Percentiles rank a stretch among this genome's conserved stretches.
phyloP scores from a whole-genome alignment of 495 filamentous ascomycete genomes.

The Penicillium egyptiacum region DNA sequence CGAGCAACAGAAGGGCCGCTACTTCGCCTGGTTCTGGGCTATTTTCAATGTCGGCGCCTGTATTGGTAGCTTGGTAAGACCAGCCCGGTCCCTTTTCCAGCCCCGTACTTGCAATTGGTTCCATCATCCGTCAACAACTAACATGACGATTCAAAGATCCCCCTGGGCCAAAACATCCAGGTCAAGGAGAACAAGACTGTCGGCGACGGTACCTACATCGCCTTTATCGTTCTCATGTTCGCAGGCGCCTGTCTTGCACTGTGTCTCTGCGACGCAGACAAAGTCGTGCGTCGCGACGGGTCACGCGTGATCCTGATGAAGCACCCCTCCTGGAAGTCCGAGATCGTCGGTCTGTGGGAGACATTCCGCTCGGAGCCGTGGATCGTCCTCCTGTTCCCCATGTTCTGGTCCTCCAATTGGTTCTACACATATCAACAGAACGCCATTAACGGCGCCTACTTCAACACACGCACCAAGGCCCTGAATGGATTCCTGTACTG shows the following conservation, averaged over 20 bases:
- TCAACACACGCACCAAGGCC: conserved; percentile 48
- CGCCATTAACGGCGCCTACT: conserved; percentile 47
- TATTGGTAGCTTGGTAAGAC: conserved; percentile 47
- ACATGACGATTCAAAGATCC: conserved; percentile 16
- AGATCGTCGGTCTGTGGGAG: conserved; percentile 44
- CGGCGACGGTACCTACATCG: conserved; percentile 53
- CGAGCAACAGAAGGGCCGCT: conserved; percentile 49
- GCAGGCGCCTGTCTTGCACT: conserved; percentile 60
- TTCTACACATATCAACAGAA: conserved; percentile 75
- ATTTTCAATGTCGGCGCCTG: conserved; percentile 56
- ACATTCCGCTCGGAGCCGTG: conserved; percentile 38
- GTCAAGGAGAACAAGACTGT: conserved; percentile 39
- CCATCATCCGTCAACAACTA: background rate
- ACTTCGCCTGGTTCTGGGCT: conserved; percentile 54
- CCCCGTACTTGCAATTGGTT: background rate
- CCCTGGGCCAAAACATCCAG: conserved; percentile 49
- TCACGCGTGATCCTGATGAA: conserved; percentile 78
- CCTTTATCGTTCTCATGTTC: conserved; percentile 50
- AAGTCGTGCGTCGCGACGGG: conserved; percentile 74
- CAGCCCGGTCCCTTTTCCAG: background rate
- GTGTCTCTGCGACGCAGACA: conserved; percentile 56
- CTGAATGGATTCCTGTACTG: conserved; percentile 54
- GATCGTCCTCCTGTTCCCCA: conserved; percentile 50
- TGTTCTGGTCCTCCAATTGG: conserved; percentile 67
- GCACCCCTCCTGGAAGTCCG: conserved; percentile 65